phyloP scores from a whole-genome alignment of 495 filamentous ascomycete genomes.

The Aspergillus bridgeri region DNA sequence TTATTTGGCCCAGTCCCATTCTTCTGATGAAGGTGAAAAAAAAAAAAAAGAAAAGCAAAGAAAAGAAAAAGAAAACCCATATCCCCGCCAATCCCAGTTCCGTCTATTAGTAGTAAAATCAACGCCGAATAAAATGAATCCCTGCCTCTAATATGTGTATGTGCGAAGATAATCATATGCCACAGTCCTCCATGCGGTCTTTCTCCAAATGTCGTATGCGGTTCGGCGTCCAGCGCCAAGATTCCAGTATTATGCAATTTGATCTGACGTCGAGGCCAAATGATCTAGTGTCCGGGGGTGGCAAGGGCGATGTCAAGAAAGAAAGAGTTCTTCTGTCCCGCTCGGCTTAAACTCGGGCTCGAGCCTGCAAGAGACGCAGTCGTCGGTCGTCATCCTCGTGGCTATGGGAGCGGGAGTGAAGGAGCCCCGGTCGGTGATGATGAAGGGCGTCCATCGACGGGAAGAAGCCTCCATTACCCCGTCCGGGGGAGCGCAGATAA shows the following conservation, averaged over 20 bases:
- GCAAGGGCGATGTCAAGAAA: background rate
- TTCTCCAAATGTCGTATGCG: background rate
- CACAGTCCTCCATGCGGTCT: background rate
- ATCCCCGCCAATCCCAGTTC: background rate
- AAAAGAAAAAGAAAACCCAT: background rate
- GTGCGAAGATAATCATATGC: background rate
- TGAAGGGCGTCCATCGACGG: slow-evolving; percentile 35
- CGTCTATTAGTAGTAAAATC: slow-evolving; percentile 6
- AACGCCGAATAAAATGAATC: slow-evolving; percentile 2
- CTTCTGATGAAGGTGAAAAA: background rate
- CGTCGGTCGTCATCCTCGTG: slow-evolving; percentile 41
- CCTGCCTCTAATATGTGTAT: background rate
- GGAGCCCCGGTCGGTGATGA: slow-evolving; percentile 27
- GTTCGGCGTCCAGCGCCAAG: slow-evolving; percentile 19
- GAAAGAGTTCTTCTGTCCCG: background rate
- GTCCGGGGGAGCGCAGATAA: slow-evolving; percentile 33
- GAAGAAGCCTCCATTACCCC: slow-evolving; percentile 19
- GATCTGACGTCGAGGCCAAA: background rate
- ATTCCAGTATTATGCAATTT: background rate
- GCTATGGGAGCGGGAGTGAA: slow-evolving; percentile 22
- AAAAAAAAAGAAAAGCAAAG: background rate
- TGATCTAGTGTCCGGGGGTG: background rate
- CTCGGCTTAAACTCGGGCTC: slow-evolving; percentile 19
- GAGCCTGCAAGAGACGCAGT: slow-evolving; percentile 39
- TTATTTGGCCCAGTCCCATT: slow-evolving; percentile 2